phyloP scores from a whole-genome alignment of 2,329 filamentous ascomycete genomes.

The Aspergillus neoniger region DNA sequence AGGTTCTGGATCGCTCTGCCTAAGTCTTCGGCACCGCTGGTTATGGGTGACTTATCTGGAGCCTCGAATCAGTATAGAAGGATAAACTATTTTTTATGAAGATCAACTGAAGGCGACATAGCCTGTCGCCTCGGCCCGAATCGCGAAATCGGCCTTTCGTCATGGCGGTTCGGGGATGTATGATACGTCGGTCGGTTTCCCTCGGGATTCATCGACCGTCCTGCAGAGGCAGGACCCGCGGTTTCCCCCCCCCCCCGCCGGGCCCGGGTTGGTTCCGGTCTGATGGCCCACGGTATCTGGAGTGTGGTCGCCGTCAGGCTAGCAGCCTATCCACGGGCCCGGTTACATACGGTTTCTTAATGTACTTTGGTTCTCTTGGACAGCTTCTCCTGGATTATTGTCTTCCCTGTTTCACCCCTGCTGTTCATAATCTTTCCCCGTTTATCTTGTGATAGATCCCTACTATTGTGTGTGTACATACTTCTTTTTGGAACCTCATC shows the following conservation, averaged over 20 bases:
- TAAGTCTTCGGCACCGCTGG: background rate
- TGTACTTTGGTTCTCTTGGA: background rate
- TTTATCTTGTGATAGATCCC: background rate
- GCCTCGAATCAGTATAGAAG: background rate
- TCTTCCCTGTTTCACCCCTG: background rate
- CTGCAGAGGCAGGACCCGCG: background rate
- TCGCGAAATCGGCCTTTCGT: background rate
- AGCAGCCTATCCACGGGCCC: background rate
- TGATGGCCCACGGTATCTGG: background rate
- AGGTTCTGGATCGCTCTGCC: constrained; percentile 28
- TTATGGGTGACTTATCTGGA: background rate
- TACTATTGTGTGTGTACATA: background rate
- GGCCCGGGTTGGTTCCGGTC: background rate
- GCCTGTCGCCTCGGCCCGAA: background rate
- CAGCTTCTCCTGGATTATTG: background rate
- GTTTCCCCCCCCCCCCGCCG: background rate
- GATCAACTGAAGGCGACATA: background rate
- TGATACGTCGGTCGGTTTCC: background rate
- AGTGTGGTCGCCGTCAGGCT: background rate
- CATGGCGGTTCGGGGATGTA: background rate
- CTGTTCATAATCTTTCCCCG: background rate
- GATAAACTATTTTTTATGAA: background rate
- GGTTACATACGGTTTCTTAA: background rate
- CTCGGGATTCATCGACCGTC: background rate
- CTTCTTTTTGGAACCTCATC: background rate